Conservation (phyloP, 2,329 filamentous ascomycete species). For the Sodiomyces alkalinus region DNA sequence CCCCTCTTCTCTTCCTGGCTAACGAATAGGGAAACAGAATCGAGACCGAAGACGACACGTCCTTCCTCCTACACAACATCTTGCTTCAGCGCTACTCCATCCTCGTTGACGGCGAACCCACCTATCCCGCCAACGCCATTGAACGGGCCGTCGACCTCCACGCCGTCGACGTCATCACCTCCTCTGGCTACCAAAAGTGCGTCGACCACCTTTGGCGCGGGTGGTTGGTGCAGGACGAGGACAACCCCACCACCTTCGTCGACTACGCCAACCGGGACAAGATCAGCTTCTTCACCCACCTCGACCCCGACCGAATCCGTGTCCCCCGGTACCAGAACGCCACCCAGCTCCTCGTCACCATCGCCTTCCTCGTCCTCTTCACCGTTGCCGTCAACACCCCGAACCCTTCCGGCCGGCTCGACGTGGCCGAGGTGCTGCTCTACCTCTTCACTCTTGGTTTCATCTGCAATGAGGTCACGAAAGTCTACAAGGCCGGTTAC, state of each 20-base stretch:
- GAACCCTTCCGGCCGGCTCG: constrained; percentile 70
- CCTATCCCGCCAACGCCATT: constrained; percentile 69
- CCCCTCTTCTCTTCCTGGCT: background rate
- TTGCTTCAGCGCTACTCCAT: constrained; percentile 83
- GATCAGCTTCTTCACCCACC: constrained; percentile 61
- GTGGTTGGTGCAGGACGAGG: constrained; percentile 92
- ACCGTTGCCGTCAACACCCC: constrained; percentile 89
- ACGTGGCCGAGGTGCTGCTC: constrained; percentile 67
- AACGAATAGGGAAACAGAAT: constrained; percentile 57
- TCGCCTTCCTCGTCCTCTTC: constrained; percentile 73
- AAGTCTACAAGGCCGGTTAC: constrained; percentile 87
- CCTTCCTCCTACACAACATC: constrained; percentile 65
- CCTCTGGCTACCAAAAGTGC: constrained; percentile 90
- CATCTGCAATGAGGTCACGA: constrained; percentile 71
- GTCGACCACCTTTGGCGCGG: constrained; percentile 86
- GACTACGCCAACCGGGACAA: constrained; percentile 75
- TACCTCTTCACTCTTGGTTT: constrained; percentile 90
- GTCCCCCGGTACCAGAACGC: constrained; percentile 86
- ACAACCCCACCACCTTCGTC: constrained; percentile 78
- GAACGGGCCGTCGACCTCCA: constrained; percentile 91
- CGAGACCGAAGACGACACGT: constrained; percentile 64
- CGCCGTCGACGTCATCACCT: constrained; percentile 74
- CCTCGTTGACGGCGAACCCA: constrained; percentile 54
- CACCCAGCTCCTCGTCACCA: constrained; percentile 69
- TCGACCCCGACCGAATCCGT: constrained; percentile 89